Evolutionary conservation across 2,329 filamentous ascomycete species (phyloP).

Genomic region (Alternaria dauci): DNA sequence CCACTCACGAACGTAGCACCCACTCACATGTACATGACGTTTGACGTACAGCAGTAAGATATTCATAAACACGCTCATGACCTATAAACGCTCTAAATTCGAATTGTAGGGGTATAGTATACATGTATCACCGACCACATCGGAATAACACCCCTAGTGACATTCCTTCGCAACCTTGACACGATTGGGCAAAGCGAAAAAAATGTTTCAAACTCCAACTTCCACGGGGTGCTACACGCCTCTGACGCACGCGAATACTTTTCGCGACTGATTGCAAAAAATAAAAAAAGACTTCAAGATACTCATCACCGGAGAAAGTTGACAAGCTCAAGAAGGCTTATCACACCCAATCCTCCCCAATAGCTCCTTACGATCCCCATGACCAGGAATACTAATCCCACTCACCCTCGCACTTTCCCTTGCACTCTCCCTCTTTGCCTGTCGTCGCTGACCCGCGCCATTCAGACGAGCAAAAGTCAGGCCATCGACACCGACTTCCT

Average conservation of each 20-base stretch:
- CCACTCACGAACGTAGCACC: too few relatives aligned
- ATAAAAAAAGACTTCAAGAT: too few relatives aligned
- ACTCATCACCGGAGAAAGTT: background rate
- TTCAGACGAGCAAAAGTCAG: slow-evolving; percentile 67
- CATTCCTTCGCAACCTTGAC: background rate
- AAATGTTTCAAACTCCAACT: background rate
- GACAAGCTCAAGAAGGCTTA: slow-evolving; percentile 59
- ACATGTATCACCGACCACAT: slow-evolving; percentile 2
- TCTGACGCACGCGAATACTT: slow-evolving; percentile 24
- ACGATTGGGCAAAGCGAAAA: background rate
- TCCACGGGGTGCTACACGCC: background rate
- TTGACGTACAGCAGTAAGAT: too few relatives aligned
- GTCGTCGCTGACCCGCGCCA: slow-evolving; percentile 57
- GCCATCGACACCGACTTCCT: slow-evolving; percentile 78
- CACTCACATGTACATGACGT: too few relatives aligned
- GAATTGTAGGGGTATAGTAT: slow-evolving; percentile 17
- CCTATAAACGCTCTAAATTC: background rate
- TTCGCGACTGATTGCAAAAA: background rate
- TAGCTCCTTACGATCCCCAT: slow-evolving; percentile 81
- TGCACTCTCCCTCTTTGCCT: slow-evolving; percentile 62
- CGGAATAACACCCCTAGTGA: background rate
- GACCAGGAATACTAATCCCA: slow-evolving; percentile 70
- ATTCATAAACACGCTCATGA: background rate
- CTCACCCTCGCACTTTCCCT: slow-evolving; percentile 60
- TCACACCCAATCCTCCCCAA: slow-evolving; percentile 84